Evolutionary conservation across 2,329 filamentous ascomycete genomes (phyloP).

Genomic region (Acarospora socialis): DNA sequence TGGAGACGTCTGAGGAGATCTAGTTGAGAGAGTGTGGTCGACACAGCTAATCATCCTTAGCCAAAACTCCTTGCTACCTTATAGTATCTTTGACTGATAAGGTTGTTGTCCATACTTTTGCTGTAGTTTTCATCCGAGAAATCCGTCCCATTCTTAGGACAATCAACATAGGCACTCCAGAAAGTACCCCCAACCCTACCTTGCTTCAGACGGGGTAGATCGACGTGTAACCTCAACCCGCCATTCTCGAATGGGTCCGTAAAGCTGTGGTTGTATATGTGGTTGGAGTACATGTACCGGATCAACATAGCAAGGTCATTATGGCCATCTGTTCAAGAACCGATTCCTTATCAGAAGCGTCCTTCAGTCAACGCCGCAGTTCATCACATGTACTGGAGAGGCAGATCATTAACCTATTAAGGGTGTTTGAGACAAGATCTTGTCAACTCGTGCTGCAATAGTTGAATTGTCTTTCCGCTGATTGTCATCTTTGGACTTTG

Average conservation of each 20-base stretch:
- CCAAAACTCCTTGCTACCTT: constrained; percentile 1
- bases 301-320: constrained; percentile 73
- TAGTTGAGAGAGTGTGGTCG: constrained; percentile 58
- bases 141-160: constrained; percentile 56
- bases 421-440: constrained; percentile 32
- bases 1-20: constrained; percentile 56
- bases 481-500: constrained; percentile 10
- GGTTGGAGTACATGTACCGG: constrained; percentile 52
- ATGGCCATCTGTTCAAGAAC: constrained; percentile 86
- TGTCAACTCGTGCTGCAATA: constrained; percentile 25
- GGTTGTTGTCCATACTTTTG: constrained; percentile 32
- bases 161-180: constrained; percentile 76
- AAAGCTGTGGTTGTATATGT: constrained; percentile 59
- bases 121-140: constrained; percentile 61
- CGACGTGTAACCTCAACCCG: constrained; percentile 55
- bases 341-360: constrained; percentile 1
- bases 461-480: constrained; percentile 10
- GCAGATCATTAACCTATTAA: constrained; percentile 29
- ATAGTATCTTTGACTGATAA: not conserved
- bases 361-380: no score
- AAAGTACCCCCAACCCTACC: constrained; percentile 76
- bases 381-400: not conserved
- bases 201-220: constrained; percentile 57
- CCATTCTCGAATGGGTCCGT: constrained; percentile 60
- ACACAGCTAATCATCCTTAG: constrained; percentile 34